A percentile compares a stretch with the other conserved stretches of the same genome.
phyloP scores from a whole-genome alignment of 768 basidiomycete species.

The Fibroporia radiculosa region DNA sequence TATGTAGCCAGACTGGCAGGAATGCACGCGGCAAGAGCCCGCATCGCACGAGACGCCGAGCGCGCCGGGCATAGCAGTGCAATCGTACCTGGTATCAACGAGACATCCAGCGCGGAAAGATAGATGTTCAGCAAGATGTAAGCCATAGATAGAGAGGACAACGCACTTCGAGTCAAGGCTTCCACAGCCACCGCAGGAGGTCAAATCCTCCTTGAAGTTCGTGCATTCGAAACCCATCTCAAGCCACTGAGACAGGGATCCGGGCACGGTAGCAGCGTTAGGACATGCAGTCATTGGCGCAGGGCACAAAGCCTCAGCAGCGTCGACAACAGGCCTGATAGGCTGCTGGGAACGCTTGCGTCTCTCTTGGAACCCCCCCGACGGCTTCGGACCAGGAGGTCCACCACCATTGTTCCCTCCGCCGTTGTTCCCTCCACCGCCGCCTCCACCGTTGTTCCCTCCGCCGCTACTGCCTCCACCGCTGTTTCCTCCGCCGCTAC shows the following conservation, averaged over 20 bases:
- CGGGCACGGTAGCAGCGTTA: constrained; percentile 9
- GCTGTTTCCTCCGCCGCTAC: no score
- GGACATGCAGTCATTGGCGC: constrained; percentile 17
- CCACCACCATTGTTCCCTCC: no score
- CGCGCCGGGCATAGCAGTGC: constrained; percentile 18
- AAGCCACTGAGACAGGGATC: constrained; percentile 13
- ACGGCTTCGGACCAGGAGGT: constrained; percentile 7
- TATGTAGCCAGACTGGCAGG: constrained; percentile 21
- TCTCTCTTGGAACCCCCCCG: constrained; percentile 5
- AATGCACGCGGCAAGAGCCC: constrained; percentile 19
- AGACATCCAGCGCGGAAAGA: neutral
- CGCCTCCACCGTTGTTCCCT: no score
- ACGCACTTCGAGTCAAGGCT: constrained; percentile 18
- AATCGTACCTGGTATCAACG: constrained; percentile 19
- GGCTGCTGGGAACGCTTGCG: constrained; percentile 14
- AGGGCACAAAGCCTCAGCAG: constrained; percentile 17
- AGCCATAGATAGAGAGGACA: neutral
- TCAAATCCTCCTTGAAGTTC: constrained; percentile 20
- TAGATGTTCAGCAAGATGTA: neutral
- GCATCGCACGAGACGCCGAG: constrained; percentile 20
- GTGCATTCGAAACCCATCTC: constrained; percentile 23
- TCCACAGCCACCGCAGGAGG: constrained; percentile 25
- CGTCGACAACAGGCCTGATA: constrained; percentile 5
- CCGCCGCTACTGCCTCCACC: no score
- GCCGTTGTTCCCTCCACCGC: no score